Evolutionary conservation across 139 green algal species (phyloP).

Genomic region (Haematococcus lacustris): DNA sequence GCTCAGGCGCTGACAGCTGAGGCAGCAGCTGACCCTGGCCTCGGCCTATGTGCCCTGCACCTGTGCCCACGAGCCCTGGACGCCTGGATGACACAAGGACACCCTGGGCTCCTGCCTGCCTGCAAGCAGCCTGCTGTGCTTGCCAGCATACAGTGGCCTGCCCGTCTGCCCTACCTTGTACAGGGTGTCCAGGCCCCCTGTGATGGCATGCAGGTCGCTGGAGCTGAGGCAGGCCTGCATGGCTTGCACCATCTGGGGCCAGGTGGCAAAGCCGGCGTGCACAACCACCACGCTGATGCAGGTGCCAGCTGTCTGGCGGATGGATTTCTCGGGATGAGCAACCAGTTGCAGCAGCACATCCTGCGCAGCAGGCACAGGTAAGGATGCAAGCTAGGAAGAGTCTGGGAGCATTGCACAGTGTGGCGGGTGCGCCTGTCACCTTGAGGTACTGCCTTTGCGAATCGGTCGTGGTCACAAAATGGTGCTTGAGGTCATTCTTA

Average conservation of each 20-base stretch:
- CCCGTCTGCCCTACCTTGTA: constrained; percentile 60
- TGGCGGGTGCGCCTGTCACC: constrained; percentile 17
- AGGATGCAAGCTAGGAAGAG: not conserved
- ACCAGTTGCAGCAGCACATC: not conserved
- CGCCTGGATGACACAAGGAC: not conserved
- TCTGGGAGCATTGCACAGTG: not conserved
- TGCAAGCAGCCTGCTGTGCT: not conserved
- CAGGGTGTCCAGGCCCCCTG: constrained; percentile 84
- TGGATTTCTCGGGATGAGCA: constrained; percentile 30
- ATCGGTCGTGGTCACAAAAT: constrained; percentile 42
- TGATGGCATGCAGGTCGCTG: constrained; percentile 44
- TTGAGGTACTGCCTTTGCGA: constrained; percentile 74
- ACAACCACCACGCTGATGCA: constrained; percentile 47
- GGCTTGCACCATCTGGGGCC: constrained; percentile 71
- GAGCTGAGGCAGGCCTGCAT: constrained; percentile 49
- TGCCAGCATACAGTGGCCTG: not conserved
- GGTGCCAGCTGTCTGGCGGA: constrained; percentile 80
- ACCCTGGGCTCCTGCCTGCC: not conserved
- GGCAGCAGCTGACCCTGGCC: not conserved
- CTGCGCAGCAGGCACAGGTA: not conserved
- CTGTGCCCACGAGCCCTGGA: not conserved
- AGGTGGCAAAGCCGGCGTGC: constrained; percentile 46
- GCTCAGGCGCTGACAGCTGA: not conserved
- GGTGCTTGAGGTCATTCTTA: constrained; percentile 89
- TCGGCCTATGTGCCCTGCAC: not conserved